Evolutionary conservation across 2,329 filamentous ascomycete species (phyloP).

Genomic region (Albifimbria verrucaria): DNA sequence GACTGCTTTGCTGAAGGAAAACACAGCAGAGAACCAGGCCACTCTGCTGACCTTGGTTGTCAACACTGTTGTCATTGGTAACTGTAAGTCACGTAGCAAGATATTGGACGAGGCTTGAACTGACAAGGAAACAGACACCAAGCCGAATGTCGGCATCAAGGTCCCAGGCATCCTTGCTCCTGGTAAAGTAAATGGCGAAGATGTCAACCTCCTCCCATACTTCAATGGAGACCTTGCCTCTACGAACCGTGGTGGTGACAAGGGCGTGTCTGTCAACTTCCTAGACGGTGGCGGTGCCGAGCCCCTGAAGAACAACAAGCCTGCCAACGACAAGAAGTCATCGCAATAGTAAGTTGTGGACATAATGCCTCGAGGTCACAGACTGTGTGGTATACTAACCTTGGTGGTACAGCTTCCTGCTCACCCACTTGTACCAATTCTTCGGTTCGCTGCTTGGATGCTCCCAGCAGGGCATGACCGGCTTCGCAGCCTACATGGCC

Average conservation of each 20-base stretch:
- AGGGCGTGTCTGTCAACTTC: slow-evolving; percentile 53
- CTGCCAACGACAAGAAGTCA: slow-evolving; percentile 45
- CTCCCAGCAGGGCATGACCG: slow-evolving; percentile 44
- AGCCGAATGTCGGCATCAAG: slow-evolving; percentile 46
- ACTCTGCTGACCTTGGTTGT: slow-evolving; percentile 54
- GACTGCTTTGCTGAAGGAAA: slow-evolving; percentile 53
- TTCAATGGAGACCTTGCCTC: slow-evolving; percentile 54
- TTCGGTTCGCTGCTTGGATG: slow-evolving; percentile 58
- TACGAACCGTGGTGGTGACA: slow-evolving; percentile 45
- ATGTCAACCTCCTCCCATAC: slow-evolving; percentile 57
- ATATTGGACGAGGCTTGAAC: neutral
- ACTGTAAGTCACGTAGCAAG: slow-evolving; percentile 36
- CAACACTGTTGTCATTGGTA: slow-evolving; percentile 63
- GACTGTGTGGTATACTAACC: no score
- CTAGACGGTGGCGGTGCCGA: slow-evolving; percentile 56
- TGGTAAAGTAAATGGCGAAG: slow-evolving; percentile 44
- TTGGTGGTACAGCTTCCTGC: slow-evolving; percentile 39
- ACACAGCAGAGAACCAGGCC: slow-evolving; percentile 56
- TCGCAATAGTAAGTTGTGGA: slow-evolving; percentile 49
- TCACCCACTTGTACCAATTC: slow-evolving; percentile 61
- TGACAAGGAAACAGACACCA: slow-evolving; percentile 38
- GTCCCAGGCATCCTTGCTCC: slow-evolving; percentile 57
- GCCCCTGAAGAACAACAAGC: slow-evolving; percentile 52
- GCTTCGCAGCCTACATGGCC: slow-evolving; percentile 47
- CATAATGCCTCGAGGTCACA: no score